Evolutionary conservation across 2,329 filamentous ascomycete species (phyloP), one percentile per base, ranked within the genome.

Genomic region (Aspergillus fischeri): DNA sequence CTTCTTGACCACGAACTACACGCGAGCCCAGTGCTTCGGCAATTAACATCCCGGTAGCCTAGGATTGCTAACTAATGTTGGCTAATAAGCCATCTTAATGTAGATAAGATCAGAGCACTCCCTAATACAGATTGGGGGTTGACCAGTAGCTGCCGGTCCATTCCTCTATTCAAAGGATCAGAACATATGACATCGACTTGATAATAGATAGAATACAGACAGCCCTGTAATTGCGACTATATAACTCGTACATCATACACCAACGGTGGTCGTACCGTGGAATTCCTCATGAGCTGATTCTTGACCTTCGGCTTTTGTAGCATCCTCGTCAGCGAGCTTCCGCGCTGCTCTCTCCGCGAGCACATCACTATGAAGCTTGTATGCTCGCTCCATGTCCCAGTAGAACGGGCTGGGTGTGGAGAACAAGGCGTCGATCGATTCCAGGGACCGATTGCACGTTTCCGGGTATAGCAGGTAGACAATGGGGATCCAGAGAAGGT

Each of bases 401-500:
- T 65, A 72, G 56, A 80, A 80, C 8, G 77, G 73, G 59, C 75
- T 80, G 14, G 72, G 59, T n/a, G 73, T 76, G 3, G 78, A 77
- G 65, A 83, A 83, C 44, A 83, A 70, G 1, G 75, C 70, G 38
- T 81, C 77, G 44, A 82, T 81, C 3, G 78, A 80, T 60, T 83
- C 81, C 3, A 83, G 71, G 4, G 79, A 80, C n/a, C 80, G 73
- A 50, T 73, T 71, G 2, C 74, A 67, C 0, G 82, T 85, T 64
- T 85, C 83, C 0, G 83, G 82, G 51, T 80, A 83, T 63, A 79
- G 75, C n/a, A 81, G 65, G 63, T 74, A 83, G 41, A 82, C 69
- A n/a, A 80, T 73, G 0, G 80, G 79, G 7, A 82, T 75, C 71
- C 77, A 81, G 7, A 82, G 61, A 10, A 83, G 63, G 60, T 83